Evolutionary conservation across 139 green algal genomes (phyloP).

Genomic region (Auxenochlorella pyrenoidosa): DNA sequence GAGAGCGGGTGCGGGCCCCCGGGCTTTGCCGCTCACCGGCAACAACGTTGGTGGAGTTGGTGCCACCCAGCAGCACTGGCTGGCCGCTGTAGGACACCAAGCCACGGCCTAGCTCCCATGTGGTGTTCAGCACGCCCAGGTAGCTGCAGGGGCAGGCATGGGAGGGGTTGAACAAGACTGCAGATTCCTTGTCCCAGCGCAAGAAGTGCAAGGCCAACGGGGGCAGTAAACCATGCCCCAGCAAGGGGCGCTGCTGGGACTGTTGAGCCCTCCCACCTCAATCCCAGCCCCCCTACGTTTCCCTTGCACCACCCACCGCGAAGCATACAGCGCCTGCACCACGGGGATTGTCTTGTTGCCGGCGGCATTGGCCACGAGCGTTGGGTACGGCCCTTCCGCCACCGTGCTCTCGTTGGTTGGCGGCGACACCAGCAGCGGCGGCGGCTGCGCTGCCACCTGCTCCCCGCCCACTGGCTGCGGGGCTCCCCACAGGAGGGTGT

Average conservation of each 20-base stretch:
- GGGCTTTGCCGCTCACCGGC: not conserved
- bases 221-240: not conserved
- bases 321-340: constrained; percentile 13
- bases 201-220: not conserved
- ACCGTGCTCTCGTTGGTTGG: not conserved
- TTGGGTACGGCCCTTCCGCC: constrained; percentile 1
- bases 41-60: constrained; percentile 20
- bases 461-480: not conserved
- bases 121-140: constrained; percentile 6
- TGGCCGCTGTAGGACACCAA: not conserved
- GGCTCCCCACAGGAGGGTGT: constrained; percentile 7
- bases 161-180: not conserved
- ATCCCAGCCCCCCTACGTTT: not conserved
- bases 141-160: not conserved
- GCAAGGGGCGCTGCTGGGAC: no score
- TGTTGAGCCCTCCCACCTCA: not conserved
- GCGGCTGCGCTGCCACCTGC: not conserved
- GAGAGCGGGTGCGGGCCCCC: not conserved
- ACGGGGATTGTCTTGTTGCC: constrained; percentile 2
- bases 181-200: not conserved
- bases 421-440: not conserved
- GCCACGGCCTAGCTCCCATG: not conserved
- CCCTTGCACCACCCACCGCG: not conserved
- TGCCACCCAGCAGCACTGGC: constrained; percentile 22
- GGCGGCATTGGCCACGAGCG: not conserved